These are phyloP conservation scores for Thraustochytrium sp. DNA, from an alignment of 352 stramenopile species.

Conservation along the genomic window DNA sequence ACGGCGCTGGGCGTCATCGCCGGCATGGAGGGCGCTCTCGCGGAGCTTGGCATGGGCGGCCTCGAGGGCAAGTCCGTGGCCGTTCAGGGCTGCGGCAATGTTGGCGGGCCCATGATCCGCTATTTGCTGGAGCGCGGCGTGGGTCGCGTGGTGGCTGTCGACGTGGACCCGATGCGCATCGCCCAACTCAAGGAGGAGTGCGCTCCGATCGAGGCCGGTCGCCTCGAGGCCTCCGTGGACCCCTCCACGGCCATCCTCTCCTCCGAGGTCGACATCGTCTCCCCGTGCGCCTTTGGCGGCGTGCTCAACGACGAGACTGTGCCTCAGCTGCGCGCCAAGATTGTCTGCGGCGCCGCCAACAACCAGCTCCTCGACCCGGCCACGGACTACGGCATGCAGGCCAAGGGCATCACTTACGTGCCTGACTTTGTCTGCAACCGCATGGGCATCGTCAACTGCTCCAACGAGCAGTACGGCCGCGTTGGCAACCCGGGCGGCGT, in stretches of 20 bases:
- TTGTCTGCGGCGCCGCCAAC: conserved; percentile 21
- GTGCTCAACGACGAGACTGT: neutral
- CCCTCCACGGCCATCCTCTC: neutral
- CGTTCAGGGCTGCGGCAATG: neutral
- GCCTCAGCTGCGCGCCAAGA: neutral
- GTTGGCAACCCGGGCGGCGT: neutral
- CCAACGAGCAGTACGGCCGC: conserved; percentile 1
- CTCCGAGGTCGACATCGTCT: neutral
- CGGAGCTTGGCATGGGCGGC: neutral
- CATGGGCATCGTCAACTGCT: conserved; percentile 28
- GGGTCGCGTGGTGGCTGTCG: neutral
- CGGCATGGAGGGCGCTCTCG: neutral
- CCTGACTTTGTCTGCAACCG: conserved; percentile 28
- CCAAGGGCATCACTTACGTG: neutral
- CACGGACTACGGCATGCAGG: neutral
- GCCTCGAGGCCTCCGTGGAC: neutral
- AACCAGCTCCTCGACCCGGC: conserved; percentile 4
- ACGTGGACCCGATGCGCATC: neutral
- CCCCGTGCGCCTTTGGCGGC: conserved; percentile 9
- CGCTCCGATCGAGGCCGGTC: neutral
- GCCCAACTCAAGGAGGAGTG: neutral
- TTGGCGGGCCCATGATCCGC: neutral
- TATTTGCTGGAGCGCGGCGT: neutral
- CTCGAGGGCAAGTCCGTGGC: neutral
- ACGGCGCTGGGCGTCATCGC: neutral